phyloP scores from a whole-genome alignment of 169 alveolate species.

The Plasmodium berghei region DNA sequence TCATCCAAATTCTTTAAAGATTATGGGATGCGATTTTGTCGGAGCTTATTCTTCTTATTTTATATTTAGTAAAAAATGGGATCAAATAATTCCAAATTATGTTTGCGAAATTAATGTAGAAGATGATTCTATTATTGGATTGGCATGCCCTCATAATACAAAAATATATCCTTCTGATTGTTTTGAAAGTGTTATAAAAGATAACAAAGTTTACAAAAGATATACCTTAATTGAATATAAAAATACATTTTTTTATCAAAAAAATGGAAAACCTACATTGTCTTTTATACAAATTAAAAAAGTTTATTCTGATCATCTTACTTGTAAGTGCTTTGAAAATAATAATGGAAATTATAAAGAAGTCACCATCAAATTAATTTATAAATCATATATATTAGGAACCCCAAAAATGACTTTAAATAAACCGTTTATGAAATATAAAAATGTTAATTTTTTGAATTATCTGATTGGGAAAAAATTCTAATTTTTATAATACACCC shows the following conservation, averaged over 20 bases:
- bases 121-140: constrained; percentile 50
- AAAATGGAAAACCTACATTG: constrained; percentile 35
- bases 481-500: too few species aligned
- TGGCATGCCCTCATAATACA: constrained; percentile 57
- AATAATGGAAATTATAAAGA: constrained; percentile 36
- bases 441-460: not conserved
- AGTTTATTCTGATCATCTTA: constrained; percentile 4
- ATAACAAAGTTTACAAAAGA: constrained; percentile 14
- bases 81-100: constrained; percentile 16
- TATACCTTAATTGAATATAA: constrained; percentile 27
- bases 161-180: constrained; percentile 65
- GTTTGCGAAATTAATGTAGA: constrained; percentile 47
- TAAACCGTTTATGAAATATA: constrained; percentile 25
- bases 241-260: constrained; percentile 19
- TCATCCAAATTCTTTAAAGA: constrained; percentile 26
- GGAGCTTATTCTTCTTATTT: constrained; percentile 54
- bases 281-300: constrained; percentile 47
- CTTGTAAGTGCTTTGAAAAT: constrained; percentile 40
- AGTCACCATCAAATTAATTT: constrained; percentile 32
- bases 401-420: constrained; percentile 14
- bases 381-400: constrained; percentile 47
- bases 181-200: constrained; percentile 36
- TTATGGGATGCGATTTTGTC: constrained; percentile 60
- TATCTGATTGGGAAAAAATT: too few species aligned
- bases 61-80: constrained; percentile 37